phyloP scores from a whole-genome alignment of 2,329 filamentous ascomycete genomes.

The Calonectria crousiana region DNA sequence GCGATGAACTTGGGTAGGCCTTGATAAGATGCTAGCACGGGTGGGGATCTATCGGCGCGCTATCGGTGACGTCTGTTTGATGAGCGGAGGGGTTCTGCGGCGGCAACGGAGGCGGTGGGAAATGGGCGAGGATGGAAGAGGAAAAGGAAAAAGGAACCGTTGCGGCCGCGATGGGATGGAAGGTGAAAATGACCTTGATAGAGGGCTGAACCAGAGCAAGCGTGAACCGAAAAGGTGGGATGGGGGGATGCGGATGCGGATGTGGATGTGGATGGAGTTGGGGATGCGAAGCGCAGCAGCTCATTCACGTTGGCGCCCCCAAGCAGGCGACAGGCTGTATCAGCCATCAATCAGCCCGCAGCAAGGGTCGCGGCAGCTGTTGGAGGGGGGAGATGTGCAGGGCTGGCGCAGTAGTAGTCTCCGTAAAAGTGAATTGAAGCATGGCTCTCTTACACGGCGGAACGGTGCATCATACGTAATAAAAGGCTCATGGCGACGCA shows the following conservation, averaged over 20 bases:
- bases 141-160: background rate
- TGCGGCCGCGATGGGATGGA: background rate
- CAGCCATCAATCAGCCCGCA: background rate
- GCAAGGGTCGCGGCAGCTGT: slow-evolving; percentile 1
- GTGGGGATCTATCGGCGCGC: slow-evolving; percentile 13
- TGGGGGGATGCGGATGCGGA: background rate
- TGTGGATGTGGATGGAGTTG: background rate
- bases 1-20: background rate
- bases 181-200: background rate
- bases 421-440: background rate
- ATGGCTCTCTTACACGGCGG: slow-evolving; percentile 4
- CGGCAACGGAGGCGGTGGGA: background rate
- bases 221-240: slow-evolving; percentile 7
- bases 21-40: slow-evolving; percentile 16
- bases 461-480: background rate
- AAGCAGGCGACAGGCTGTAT: slow-evolving; percentile 6
- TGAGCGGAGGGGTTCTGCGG: background rate
- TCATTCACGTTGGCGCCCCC: slow-evolving; percentile 7
- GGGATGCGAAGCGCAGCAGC: background rate
- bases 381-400: slow-evolving; percentile 1
- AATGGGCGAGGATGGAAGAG: background rate
- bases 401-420: slow-evolving; percentile 2
- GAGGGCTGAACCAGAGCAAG: background rate
- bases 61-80: slow-evolving; percentile 11
- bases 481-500: background rate